Conservation (phyloP, 2,329 filamentous ascomycete species). For the Neospermospora avenae region DNA sequence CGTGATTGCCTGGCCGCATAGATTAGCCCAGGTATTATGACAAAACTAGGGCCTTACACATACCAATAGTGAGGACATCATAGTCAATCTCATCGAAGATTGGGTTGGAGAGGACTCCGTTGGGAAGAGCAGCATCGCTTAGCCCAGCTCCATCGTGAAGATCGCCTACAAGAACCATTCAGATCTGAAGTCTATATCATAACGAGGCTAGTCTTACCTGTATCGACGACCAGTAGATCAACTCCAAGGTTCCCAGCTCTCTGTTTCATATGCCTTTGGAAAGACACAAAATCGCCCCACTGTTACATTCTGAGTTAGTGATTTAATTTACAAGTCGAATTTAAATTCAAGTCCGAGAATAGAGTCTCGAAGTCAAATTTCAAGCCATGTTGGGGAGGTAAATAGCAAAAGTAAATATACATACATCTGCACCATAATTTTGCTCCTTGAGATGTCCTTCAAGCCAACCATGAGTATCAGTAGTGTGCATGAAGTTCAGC, state of each 20-base stretch:
- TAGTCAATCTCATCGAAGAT: constrained; percentile 79
- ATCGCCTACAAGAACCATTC: constrained; percentile 44
- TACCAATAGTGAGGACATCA: constrained; percentile 72
- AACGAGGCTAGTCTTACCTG: constrained; percentile 48
- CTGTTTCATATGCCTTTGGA: constrained; percentile 74
- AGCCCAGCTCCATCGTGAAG: constrained; percentile 89
- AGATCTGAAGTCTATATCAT: not conserved
- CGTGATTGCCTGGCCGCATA: constrained; percentile 65
- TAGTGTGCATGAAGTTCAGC: constrained; percentile 32
- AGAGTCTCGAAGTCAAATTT: not conserved
- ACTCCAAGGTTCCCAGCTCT: constrained; percentile 73
- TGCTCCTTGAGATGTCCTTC: constrained; percentile 87
- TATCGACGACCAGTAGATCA: constrained; percentile 84
- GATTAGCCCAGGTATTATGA: not conserved
- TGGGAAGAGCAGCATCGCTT: constrained; percentile 84
- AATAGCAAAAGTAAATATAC: not conserved
- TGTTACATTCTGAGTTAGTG: not conserved
- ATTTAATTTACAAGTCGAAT: no score
- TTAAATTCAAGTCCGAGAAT: no score
- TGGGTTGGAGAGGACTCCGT: constrained; percentile 81
- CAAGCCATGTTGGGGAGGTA: not conserved
- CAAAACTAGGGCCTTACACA: not conserved
- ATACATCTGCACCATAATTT: constrained; percentile 77
- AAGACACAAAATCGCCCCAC: constrained; percentile 96
- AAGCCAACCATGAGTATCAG: constrained; percentile 66